Evolutionary conservation across 208 protist genomes (phyloP).

Genomic region (Herpetomonas samuelpessoai): DNA sequence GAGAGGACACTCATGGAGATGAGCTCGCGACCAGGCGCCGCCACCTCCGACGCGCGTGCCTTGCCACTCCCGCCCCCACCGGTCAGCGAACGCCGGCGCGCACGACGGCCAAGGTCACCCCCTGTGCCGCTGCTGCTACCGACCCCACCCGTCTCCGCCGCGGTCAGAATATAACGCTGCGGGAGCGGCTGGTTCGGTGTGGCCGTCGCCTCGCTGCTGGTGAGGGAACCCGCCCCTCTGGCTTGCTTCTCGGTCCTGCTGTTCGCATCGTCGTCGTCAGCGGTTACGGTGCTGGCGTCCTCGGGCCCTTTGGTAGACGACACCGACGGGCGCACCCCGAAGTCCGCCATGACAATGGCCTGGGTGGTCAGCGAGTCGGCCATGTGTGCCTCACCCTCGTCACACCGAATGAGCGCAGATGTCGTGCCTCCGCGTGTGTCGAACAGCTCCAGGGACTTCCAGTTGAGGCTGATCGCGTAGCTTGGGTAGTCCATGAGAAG

Average conservation of each 20-base stretch:
- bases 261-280: neutral
- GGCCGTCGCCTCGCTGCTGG: constrained; percentile 3
- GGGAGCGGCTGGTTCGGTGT: neutral
- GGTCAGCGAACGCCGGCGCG: neutral
- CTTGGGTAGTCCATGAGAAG: constrained; percentile 16
- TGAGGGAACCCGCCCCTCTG: neutral
- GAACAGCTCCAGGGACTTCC: constrained; percentile 58
- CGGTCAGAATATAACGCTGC: neutral
- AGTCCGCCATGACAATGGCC: constrained; percentile 38
- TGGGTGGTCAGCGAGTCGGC: constrained; percentile 52
- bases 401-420: constrained; percentile 54
- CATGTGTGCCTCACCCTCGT: constrained; percentile 49
- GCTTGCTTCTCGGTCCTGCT: neutral
- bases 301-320: constrained; percentile 14
- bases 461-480: constrained; percentile 34
- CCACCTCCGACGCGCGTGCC: neutral
- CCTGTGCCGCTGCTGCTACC: constrained; percentile 13
- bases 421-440: constrained; percentile 40
- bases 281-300: constrained; percentile 7
- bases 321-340: constrained; percentile 32
- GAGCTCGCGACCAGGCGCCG: constrained; percentile 16
- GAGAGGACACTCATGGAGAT: constrained; percentile 51
- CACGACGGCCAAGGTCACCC: neutral
- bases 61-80: too few species aligned
- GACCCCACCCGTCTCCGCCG: constrained; percentile 10